These are phyloP conservation scores for Capronia epimyces DNA, from an alignment of 2,329 filamentous ascomycete species.

Conservation along the genomic window DNA sequence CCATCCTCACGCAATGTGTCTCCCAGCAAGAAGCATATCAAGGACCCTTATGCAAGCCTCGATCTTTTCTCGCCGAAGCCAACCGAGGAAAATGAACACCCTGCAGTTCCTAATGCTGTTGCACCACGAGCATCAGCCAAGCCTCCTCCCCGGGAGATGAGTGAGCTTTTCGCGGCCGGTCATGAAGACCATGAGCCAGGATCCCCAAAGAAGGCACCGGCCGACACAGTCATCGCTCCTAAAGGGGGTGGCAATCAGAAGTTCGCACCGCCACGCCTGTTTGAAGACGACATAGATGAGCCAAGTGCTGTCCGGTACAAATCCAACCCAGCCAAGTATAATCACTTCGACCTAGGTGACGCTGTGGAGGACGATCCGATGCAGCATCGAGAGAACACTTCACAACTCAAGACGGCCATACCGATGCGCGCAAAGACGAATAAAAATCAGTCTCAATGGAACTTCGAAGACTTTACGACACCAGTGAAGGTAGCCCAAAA, in stretches of 20 bases:
- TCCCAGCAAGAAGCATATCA: conserved; percentile 40
- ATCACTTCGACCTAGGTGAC: conserved; percentile 75
- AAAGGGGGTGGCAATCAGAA: conserved; percentile 47
- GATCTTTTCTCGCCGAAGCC: conserved; percentile 22
- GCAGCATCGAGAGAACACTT: conserved; percentile 26
- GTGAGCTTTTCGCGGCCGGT: conserved; percentile 61
- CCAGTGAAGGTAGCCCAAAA: conserved; percentile 68
- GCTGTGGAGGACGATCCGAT: conserved; percentile 28
- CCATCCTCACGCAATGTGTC: conserved; percentile 29
- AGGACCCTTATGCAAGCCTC: conserved; percentile 40
- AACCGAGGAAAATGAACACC: conserved; percentile 16
- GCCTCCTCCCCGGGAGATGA: conserved; percentile 60
- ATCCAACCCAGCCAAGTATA: conserved; percentile 71
- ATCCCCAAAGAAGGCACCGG: conserved; percentile 26
- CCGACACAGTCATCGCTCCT: conserved; percentile 35
- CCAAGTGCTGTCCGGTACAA: conserved; percentile 46
- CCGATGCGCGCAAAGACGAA: conserved; percentile 21
- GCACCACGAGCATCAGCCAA: conserved; percentile 64
- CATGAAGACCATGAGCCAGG: conserved; percentile 37
- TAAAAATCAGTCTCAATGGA: conserved; percentile 67
- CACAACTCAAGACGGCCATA: conserved; percentile 26
- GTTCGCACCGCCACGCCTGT: conserved; percentile 51
- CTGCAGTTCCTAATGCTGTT: conserved; percentile 57
- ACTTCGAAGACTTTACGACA: conserved; percentile 80
- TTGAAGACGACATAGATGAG: conserved; percentile 49